These are phyloP conservation scores for Rachicladosporium sp. DNA, from an alignment of 2,329 filamentous ascomycete species.

Conservation along the genomic window DNA sequence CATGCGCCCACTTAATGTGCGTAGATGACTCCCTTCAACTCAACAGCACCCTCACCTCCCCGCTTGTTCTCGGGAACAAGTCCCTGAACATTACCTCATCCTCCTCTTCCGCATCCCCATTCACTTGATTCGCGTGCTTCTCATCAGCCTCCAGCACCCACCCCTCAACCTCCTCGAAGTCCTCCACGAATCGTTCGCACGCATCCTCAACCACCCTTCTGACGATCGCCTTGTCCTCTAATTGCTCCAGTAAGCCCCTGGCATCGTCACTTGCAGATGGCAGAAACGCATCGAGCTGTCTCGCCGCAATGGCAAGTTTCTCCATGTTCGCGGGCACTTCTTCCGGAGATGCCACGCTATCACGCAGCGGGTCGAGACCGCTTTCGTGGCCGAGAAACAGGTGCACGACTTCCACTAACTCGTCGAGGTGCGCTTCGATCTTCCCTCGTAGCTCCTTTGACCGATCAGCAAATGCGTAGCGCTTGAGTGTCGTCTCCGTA, in stretches of 20 bases:
- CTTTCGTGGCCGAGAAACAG: slow-evolving; percentile 63
- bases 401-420: slow-evolving; percentile 46
- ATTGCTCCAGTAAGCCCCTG: slow-evolving; percentile 61
- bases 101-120: slow-evolving; percentile 24
- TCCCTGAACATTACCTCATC: slow-evolving; percentile 35
- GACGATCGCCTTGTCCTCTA: slow-evolving; percentile 61
- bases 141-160: slow-evolving; percentile 50
- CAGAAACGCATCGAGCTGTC: slow-evolving; percentile 76
- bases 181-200: slow-evolving; percentile 68
- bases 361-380: slow-evolving; percentile 43
- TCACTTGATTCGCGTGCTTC: slow-evolving; percentile 10
- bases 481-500: slow-evolving; percentile 42
- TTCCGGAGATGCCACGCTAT: slow-evolving; percentile 15
- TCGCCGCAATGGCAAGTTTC: slow-evolving; percentile 52
- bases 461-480: slow-evolving; percentile 50
- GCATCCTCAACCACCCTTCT: slow-evolving; percentile 71
- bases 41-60: slow-evolving; percentile 52
- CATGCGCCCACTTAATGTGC: too few relatives aligned
- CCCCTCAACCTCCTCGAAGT: slow-evolving; percentile 62
- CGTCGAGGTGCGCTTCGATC: slow-evolving; percentile 23
- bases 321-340: not conserved
- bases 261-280: slow-evolving; percentile 90
- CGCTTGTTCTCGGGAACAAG: slow-evolving; percentile 51
- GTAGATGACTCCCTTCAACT: slow-evolving; percentile 29
- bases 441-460: slow-evolving; percentile 16